phyloP scores from a whole-genome alignment of 495 filamentous ascomycete genomes.

The Podospora bellae-mahoneyi region DNA sequence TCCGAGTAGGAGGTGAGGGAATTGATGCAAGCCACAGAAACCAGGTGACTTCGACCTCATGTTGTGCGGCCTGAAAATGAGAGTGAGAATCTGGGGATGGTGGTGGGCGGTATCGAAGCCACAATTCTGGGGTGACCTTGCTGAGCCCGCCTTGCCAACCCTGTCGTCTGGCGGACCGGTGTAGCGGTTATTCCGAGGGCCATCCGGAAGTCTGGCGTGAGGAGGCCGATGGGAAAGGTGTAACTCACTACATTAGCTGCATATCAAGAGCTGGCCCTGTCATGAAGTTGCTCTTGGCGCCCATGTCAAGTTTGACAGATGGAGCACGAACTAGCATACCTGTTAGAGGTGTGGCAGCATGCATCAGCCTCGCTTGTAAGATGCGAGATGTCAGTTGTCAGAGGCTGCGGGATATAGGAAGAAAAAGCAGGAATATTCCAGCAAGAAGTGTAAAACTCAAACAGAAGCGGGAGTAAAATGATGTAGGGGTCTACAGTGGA shows the following conservation, averaged over 20 bases:
- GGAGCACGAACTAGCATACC: background rate
- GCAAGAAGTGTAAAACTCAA: background rate
- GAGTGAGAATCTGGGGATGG: slow-evolving; percentile 5
- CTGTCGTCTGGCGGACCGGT: slow-evolving; percentile 15
- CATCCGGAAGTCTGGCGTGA: slow-evolving; percentile 18
- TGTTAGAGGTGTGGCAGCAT: slow-evolving; percentile 4
- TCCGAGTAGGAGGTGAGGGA: background rate
- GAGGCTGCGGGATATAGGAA: background rate
- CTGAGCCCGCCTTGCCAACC: background rate
- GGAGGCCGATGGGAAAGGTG: slow-evolving; percentile 16
- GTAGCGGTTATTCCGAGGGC: slow-evolving; percentile 20
- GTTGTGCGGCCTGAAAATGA: slow-evolving; percentile 10
- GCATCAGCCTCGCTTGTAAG: background rate
- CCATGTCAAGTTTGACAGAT: background rate
- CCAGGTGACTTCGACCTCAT: slow-evolving; percentile 11
- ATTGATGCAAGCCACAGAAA: slow-evolving; percentile 11
- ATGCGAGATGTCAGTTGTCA: slow-evolving; percentile 11
- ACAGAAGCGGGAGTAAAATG: background rate
- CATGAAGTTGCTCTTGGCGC: background rate
- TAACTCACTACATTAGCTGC: slow-evolving; percentile 4
- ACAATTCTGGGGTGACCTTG: slow-evolving; percentile 13
- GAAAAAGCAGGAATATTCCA: background rate
- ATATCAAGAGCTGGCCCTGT: background rate
- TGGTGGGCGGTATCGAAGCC: slow-evolving; percentile 9
- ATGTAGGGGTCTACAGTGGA: slow-evolving; percentile 2